phyloP scores from a whole-genome alignment of 495 filamentous ascomycete species.

The Xylaria longipes region DNA sequence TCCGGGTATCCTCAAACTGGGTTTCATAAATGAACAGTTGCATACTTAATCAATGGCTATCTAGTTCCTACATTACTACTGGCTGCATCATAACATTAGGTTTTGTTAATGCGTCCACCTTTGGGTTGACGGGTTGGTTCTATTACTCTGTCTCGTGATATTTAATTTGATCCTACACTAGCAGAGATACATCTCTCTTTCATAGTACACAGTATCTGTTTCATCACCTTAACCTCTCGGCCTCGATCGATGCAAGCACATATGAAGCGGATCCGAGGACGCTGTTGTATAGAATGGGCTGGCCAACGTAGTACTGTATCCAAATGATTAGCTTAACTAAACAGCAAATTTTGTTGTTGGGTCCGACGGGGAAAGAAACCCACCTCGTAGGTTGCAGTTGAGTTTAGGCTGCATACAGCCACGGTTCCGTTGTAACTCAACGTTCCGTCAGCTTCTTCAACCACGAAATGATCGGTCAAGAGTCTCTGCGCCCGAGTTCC shows the following conservation, averaged over 20 bases:
- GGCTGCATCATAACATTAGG: neutral
- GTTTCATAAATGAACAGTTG: too few species aligned
- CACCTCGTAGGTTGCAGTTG: constrained; percentile 54
- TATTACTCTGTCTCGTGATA: neutral
- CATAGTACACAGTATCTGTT: neutral
- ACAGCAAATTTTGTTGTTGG: neutral
- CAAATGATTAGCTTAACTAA: constrained; percentile 26
- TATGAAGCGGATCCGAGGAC: constrained; percentile 52
- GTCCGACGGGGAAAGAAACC: constrained; percentile 18
- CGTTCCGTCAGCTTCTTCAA: constrained; percentile 47
- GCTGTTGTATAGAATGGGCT: constrained; percentile 53
- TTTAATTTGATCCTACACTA: constrained; percentile 3
- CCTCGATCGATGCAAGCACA: constrained; percentile 50
- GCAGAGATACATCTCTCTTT: neutral
- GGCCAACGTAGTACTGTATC: constrained; percentile 48
- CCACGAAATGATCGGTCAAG: constrained; percentile 51
- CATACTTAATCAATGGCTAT: too few species aligned
- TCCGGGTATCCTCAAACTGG: too few species aligned
- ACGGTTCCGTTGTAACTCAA: constrained; percentile 55
- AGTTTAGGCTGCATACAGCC: constrained; percentile 56
- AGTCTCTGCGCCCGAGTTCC: constrained; percentile 47
- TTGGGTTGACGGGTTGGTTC: too few species aligned
- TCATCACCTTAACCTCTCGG: constrained; percentile 35
- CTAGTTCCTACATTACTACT: too few species aligned
- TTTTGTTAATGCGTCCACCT: neutral